Percentiles rank a stretch among this genome's conserved stretches.
These are phyloP conservation scores for Penicillium sp. DNA, from an alignment of 2,329 filamentous ascomycete genomes.

Conservation along the genomic window DNA sequence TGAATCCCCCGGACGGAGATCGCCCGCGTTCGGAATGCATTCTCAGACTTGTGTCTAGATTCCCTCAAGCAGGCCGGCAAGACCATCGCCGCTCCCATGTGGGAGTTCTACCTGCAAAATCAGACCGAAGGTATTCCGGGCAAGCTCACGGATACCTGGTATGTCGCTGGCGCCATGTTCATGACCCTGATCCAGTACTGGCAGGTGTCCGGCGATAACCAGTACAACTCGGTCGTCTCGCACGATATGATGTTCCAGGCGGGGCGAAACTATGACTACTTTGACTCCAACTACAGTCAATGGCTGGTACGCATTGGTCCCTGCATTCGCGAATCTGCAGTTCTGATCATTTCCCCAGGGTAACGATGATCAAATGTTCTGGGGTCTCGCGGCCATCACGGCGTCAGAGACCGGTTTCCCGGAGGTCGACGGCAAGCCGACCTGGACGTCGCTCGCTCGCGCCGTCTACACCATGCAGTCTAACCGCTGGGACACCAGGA, in stretches of 20 bases:
- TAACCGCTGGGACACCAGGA: slow-evolving; percentile 66
- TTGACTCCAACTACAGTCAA: slow-evolving; percentile 63
- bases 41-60: slow-evolving; percentile 12
- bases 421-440: slow-evolving; percentile 67
- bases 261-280: slow-evolving; percentile 73
- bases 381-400: slow-evolving; percentile 76
- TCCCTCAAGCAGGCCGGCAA: slow-evolving; percentile 32
- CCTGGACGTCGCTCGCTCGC: slow-evolving; percentile 75
- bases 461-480: slow-evolving; percentile 78
- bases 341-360: slow-evolving; percentile 26
- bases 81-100: slow-evolving; percentile 35
- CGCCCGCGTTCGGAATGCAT: not conserved
- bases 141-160: slow-evolving; percentile 46
- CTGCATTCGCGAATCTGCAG: too few relatives aligned
- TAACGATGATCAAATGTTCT: slow-evolving; percentile 71
- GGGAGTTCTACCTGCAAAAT: slow-evolving; percentile 35
- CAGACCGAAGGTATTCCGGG: slow-evolving; percentile 38
- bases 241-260: slow-evolving; percentile 74
- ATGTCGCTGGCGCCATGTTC: slow-evolving; percentile 73
- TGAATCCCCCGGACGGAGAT: not conserved
- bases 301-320: slow-evolving; percentile 22
- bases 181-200: slow-evolving; percentile 76
- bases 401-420: slow-evolving; percentile 76
- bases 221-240: slow-evolving; percentile 69
- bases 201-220: slow-evolving; percentile 74